phyloP scores from a whole-genome alignment of 1,139 yeast genomes.

The Blastobotrys aristatus region DNA sequence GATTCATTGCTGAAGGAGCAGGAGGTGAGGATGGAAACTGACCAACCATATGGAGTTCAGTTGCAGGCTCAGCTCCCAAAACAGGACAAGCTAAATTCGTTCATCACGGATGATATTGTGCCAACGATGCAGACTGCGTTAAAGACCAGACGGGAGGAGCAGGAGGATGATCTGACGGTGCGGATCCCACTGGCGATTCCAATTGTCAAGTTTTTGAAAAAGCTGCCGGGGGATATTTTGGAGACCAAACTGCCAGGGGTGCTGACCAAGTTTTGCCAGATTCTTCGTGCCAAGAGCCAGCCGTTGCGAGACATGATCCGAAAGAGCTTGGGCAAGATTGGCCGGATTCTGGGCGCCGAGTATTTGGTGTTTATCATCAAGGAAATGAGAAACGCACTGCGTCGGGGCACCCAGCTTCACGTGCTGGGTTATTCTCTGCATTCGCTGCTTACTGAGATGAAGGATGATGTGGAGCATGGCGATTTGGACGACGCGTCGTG shows the following conservation, averaged over 20 bases:
- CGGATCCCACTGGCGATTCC: conserved; percentile 84
- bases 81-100: conserved; percentile 44
- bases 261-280: conserved; percentile 80
- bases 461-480: conserved; percentile 51
- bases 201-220: conserved; percentile 60
- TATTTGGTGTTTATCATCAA: conserved; percentile 70
- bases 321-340: conserved; percentile 63
- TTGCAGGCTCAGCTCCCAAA: conserved; percentile 32
- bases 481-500: conserved; percentile 68
- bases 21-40: conserved; percentile 9
- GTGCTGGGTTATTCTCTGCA: conserved; percentile 87
- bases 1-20: conserved; percentile 40
- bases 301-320: conserved; percentile 86
- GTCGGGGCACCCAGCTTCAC: conserved; percentile 91
- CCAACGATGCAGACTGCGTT: conserved; percentile 60
- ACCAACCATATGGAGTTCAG: conserved; percentile 17
- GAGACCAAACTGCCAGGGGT: conserved; percentile 69
- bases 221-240: conserved; percentile 55
- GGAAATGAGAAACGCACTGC: conserved; percentile 73
- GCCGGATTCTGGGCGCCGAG: conserved; percentile 60
- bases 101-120: conserved; percentile 53
- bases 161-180: conserved; percentile 71
- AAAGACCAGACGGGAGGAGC: conserved; percentile 37
- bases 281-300: conserved; percentile 79
- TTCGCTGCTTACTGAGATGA: conserved; percentile 54